Percentiles rank a stretch among this genome's conserved stretches.
phyloP scores from a whole-genome alignment of 2,329 filamentous ascomycete species.

The Apiospora pterosperma region DNA sequence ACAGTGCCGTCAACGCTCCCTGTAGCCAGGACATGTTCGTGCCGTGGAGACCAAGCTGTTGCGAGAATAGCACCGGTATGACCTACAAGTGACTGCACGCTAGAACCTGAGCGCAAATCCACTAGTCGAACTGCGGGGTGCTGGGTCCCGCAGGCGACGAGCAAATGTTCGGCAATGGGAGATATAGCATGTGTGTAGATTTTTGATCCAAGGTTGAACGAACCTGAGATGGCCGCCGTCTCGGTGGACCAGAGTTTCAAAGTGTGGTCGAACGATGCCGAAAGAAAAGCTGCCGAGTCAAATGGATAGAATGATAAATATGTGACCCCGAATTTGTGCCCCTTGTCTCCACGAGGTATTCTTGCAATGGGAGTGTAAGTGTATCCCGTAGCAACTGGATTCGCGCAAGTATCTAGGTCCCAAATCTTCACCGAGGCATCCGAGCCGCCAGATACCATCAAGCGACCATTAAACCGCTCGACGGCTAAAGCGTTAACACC shows the following conservation, averaged over 20 bases:
- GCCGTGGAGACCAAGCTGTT: conserved; percentile 76
- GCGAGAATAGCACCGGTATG: conserved; percentile 66
- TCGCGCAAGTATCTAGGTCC: conserved; percentile 68
- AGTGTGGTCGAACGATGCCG: conserved; percentile 74
- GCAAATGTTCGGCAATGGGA: conserved; percentile 65
- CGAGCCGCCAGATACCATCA: conserved; percentile 81
- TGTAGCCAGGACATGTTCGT: conserved; percentile 77
- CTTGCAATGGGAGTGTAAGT: conserved; percentile 53
- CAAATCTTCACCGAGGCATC: conserved; percentile 83
- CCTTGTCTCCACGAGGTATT: conserved; percentile 40
- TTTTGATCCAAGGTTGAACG: conserved; percentile 65
- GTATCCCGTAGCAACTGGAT: conserved; percentile 38
- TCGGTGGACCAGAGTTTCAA: conserved; percentile 73
- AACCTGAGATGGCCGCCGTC: conserved; percentile 56
- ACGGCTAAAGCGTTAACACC: conserved; percentile 78
- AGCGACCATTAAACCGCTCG: conserved; percentile 76
- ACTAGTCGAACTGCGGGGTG: conserved; percentile 80
- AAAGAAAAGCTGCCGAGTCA: conserved; percentile 71
- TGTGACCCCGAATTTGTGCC: conserved; percentile 70
- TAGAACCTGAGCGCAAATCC: conserved; percentile 78
- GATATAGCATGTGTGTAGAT: conserved; percentile 79
- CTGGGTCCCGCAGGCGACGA: conserved; percentile 86
- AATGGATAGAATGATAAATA: conserved; percentile 77
- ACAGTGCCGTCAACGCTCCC: conserved; percentile 82
- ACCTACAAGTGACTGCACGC: conserved; percentile 67